Base-by-base conservation (phyloP, 176 grass and related monocot genomes). In the Phoenix dactylifera region DNA sequence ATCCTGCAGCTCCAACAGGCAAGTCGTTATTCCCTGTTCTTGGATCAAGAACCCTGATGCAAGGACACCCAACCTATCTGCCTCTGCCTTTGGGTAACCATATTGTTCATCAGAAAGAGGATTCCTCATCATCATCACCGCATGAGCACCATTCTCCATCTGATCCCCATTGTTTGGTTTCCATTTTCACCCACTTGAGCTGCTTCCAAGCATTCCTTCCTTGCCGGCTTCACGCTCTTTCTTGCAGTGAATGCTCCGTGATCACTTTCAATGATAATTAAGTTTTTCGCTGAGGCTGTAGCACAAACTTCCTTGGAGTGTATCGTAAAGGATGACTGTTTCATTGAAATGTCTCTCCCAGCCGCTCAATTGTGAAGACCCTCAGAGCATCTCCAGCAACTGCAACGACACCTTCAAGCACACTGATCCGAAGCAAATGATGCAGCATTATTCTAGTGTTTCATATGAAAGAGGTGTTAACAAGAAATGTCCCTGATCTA, bases 321-420 rank as follows among this genome's bases (percentile, higher is more conserved):
- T 98, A 92, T 26, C 84, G 63, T 58, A 98, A 68, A 76, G 87
- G 49, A 98, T 88, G 60, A 83, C 79, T 0, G 93, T 92, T 70
- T 92, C 93, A 73, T 98, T 98, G 26, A 98, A 98, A 98, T 68
- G 93, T 92, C 82, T 89, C 87, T 60, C 93, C 93, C 19, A 98
- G 26, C 3, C 76, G 93, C 50, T 98, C 93, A 15, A 98, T 79
- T 39, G 93, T 92, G 62, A 98, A 98, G 76, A 98, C 83, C 19
- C 87, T 81, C n/a, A 98, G 66, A 49, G 85, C 87, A 69, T 89
- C 93, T 68, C 82, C 85, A 23, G 93, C 93, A 65, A 98, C 84
- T 52, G 93, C 87, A 64, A 98, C 93, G 76, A 98, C 87, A 72
- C 93, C 93, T 82, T 92, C 93, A 19, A 19, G 87, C 86, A 65